These are phyloP conservation scores for Amoebophrya sp. DNA, from an alignment of 169 alveolate genomes.

Conservation along the genomic window DNA sequence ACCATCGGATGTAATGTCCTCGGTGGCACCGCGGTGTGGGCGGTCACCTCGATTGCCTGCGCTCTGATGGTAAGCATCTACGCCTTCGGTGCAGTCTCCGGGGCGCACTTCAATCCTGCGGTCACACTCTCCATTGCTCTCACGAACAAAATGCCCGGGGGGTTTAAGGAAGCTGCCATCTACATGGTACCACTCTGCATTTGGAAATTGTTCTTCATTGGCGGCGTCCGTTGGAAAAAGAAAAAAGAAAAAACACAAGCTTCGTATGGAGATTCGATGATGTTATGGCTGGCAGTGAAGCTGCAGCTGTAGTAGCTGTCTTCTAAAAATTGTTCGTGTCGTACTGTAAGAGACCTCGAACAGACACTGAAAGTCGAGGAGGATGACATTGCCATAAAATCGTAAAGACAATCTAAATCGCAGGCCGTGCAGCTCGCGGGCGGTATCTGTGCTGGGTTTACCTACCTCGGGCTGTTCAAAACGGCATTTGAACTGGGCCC, in stretches of 20 bases:
- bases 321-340: no score
- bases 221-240: neutral
- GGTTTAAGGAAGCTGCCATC: neutral
- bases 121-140: constrained; percentile 32
- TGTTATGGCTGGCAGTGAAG: constrained; percentile 17
- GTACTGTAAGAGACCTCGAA: no score
- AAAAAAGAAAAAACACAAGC: neutral
- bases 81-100: constrained; percentile 34
- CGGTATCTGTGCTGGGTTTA: constrained; percentile 34
- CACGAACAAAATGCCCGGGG: constrained; percentile 30
- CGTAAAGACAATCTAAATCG: no score
- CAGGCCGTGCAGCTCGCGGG: constrained; percentile 25
- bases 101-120: constrained; percentile 38
- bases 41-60: constrained; percentile 35
- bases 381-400: no score
- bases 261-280: neutral
- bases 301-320: no score
- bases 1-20: constrained; percentile 37
- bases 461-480: constrained; percentile 39
- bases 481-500: constrained; percentile 37
- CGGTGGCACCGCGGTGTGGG: constrained; percentile 16
- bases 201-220: neutral
- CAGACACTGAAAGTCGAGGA: no score
- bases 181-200: no score
- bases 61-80: constrained; percentile 36